These are phyloP conservation scores for Phtheirospermum japonicum DNA, from an alignment of 257 asterid species.

Conservation along the genomic window DNA sequence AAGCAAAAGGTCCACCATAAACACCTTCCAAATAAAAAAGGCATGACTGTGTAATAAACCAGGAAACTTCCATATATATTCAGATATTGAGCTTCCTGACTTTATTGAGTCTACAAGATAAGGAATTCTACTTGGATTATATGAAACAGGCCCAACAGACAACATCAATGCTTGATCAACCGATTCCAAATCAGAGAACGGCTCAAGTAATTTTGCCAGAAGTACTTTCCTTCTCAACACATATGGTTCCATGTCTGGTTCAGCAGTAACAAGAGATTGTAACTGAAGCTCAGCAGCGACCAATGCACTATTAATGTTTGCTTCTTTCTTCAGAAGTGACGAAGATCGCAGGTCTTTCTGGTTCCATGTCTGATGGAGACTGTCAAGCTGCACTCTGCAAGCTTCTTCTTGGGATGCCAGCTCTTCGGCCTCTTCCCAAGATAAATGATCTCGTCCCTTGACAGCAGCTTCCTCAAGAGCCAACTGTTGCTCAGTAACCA, in stretches of 20 bases:
- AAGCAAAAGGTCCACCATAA: conserved; percentile 76
- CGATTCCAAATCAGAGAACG: conserved; percentile 84
- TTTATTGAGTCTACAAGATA: conserved; percentile 55
- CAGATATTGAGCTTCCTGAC: conserved; percentile 71
- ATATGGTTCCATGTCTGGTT: conserved; percentile 55
- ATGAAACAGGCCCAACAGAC: conserved; percentile 41
- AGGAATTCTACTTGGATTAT: conserved; percentile 52
- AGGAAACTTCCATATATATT: conserved; percentile 77
- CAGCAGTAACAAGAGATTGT: conserved; percentile 56
- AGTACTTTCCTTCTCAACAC: conserved; percentile 64
- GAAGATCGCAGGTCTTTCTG: conserved; percentile 72
- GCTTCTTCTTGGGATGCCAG: conserved; percentile 99
- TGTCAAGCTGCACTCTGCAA: conserved; percentile 87
- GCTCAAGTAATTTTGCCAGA: conserved; percentile 57
- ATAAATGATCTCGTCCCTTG: conserved; percentile 87
- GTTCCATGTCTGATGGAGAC: conserved; percentile 89
- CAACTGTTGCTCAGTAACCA: conserved; percentile 85
- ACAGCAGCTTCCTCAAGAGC: conserved; percentile 95
- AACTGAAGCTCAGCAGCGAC: conserved; percentile 56
- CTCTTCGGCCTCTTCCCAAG: conserved; percentile 99
- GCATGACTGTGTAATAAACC: conserved; percentile 51
- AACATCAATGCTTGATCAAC: conserved; percentile 62
- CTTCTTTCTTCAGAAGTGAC: conserved; percentile 73
- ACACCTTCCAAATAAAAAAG: conserved; percentile 88
- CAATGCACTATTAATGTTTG: conserved; percentile 51